phyloP scores from a whole-genome alignment of 345 rosid genomes.

The Salix caprea region DNA sequence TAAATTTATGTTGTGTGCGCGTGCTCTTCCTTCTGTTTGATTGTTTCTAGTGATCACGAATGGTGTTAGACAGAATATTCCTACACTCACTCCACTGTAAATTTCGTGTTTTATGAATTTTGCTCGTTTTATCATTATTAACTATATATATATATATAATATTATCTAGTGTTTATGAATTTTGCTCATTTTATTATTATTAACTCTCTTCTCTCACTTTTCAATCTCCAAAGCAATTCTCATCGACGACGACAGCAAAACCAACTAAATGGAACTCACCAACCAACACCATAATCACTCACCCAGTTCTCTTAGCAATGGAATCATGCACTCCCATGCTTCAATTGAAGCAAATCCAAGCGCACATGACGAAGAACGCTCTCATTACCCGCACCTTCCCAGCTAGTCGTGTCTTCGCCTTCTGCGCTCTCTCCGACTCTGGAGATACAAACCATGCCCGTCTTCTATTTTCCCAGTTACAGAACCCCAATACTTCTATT shows the following conservation, averaged over 20 bases:
- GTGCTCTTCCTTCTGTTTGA: too few relatives aligned
- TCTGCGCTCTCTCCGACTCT: constrained; percentile 30
- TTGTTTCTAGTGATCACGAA: too few relatives aligned
- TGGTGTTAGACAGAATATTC: too few relatives aligned
- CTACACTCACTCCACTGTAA: too few relatives aligned
- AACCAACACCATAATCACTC: constrained; percentile 25
- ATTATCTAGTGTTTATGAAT: too few relatives aligned
- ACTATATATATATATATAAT: too few relatives aligned
- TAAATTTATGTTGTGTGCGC: too few relatives aligned
- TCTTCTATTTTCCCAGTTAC: constrained; percentile 25
- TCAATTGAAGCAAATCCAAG: constrained; percentile 39
- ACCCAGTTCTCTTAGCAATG: constrained; percentile 34
- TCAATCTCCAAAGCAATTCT: neutral
- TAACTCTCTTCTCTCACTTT: neutral
- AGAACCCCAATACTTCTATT: constrained; percentile 34
- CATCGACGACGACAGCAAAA: constrained; percentile 15
- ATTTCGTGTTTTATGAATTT: too few relatives aligned
- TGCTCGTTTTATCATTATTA: too few relatives aligned
- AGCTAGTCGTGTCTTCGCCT: constrained; percentile 39
- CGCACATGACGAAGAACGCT: constrained; percentile 34
- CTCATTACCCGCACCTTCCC: constrained; percentile 43
- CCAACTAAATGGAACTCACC: constrained; percentile 36
- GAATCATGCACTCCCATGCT: constrained; percentile 36
- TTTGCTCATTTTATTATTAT: too few relatives aligned
- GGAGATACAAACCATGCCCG: constrained; percentile 32